These are phyloP conservation scores for Rhizophora mangle DNA, from an alignment of 345 rosid species.

Conservation along the genomic window DNA sequence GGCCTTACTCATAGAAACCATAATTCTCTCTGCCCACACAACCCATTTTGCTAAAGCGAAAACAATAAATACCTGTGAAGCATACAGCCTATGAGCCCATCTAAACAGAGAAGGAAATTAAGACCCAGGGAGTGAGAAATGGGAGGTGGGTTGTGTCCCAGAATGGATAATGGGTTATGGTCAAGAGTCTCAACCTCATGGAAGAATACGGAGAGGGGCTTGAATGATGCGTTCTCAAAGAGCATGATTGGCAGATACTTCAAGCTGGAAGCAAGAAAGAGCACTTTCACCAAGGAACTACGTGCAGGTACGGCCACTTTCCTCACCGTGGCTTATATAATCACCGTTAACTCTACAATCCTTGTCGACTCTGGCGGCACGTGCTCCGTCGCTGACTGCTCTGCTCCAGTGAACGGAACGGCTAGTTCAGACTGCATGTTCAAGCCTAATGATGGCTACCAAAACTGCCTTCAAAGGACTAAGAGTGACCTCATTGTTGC, in stretches of 20 bases:
- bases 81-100: not conserved
- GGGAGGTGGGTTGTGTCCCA: conserved; percentile 32
- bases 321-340: conserved; percentile 93
- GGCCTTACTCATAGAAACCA: no score
- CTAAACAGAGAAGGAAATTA: not conserved
- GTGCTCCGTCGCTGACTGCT: conserved; percentile 63
- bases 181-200: conserved; percentile 33
- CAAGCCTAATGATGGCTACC: conserved; percentile 54
- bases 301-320: conserved; percentile 91
- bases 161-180: conserved; percentile 21
- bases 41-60: no score
- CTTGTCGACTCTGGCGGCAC: conserved; percentile 73
- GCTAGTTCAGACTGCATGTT: conserved; percentile 51
- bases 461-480: conserved; percentile 52
- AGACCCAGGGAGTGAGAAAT: not conserved
- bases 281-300: conserved; percentile 67
- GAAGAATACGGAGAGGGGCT: conserved; percentile 42
- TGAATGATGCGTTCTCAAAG: conserved; percentile 61
- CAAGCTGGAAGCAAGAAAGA: conserved; percentile 63
- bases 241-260: conserved; percentile 59
- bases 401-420: conserved; percentile 38
- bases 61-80: no score
- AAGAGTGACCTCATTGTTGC: conserved; percentile 77
- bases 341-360: conserved; percentile 83
- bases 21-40: no score